Conservation (phyloP, 2,329 filamentous ascomycete genomes). For the Neurospora crassa region DNA sequence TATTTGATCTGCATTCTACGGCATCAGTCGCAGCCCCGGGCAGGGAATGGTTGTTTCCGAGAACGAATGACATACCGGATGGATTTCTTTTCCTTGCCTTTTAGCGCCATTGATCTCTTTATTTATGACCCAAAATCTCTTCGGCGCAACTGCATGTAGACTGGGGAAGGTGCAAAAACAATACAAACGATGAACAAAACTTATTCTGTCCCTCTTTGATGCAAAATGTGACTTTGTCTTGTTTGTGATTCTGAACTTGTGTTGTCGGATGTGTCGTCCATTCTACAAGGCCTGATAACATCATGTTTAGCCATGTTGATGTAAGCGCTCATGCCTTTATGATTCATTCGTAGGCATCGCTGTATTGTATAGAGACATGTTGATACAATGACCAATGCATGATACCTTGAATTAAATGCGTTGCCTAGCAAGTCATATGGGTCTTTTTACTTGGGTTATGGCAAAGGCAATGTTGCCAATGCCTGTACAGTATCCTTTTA, state of each 20-base stretch:
- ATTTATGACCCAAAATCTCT: conserved; percentile 13
- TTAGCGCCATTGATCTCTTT: conserved; percentile 8
- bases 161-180: conserved; percentile 17
- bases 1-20: conserved; percentile 13
- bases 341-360: neutral
- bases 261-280: neutral
- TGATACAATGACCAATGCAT: neutral
- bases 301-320: neutral
- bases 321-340: neutral
- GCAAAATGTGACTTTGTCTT: neutral
- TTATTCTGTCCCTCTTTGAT: neutral
- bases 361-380: neutral
- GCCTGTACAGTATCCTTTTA: neutral
- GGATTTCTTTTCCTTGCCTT: conserved; percentile 15
- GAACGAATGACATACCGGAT: conserved; percentile 14
- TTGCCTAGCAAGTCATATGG: neutral
- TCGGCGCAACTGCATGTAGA: conserved; percentile 21
- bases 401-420: neutral
- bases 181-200: conserved; percentile 1
- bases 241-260: neutral
- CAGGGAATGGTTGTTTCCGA: conserved; percentile 11
- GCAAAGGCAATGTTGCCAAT: neutral
- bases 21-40: conserved; percentile 6
- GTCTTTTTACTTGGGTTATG: neutral
- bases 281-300: neutral